Base-by-base conservation (phyloP, 768 basidiomycete species). In the Aureoboletus auriporus region DNA sequence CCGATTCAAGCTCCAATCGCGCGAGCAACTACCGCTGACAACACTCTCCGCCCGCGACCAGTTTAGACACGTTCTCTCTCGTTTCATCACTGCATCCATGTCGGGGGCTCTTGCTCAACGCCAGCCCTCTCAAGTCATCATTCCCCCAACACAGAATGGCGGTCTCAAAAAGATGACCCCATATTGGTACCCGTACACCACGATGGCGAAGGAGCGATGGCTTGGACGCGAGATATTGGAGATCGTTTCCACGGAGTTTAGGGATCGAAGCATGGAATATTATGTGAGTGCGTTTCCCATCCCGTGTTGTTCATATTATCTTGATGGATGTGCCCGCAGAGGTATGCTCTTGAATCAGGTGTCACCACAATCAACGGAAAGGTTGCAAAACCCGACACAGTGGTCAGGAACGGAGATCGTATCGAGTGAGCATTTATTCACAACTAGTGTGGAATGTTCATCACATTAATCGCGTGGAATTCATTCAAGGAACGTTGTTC, bases 301-400 rank as follows among this genome's bases (percentile, higher is more conserved):
- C 37, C 17, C 42, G 10, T 40, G 12, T 20, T 43, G 14, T 44
- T 28, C 30, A 6, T 20, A 13, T 23, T 37, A 51, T 47, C 36
- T 12, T 41, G 39, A 49, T 50, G 0, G 14, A 29, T 27, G 42
- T 28, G n/a, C 17, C 12, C 27, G n/a, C 48, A 86, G 83, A 68
- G 76, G 55, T 84, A 83, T 53, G 84, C 84, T 1, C 70, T 96
- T n/a, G 83, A 92, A 57, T 89, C 92, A 3, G 95, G 95, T 2
- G 89, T 95, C n/a, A 94, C 93, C 8, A 92, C 89, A 7, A 79
- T 99, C 49, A 97, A 99, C 60, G 93, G 93, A n/a, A 78, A 81
- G 42, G 71, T 83, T n/a, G 93, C 92, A 3, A 76, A 73, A 28
- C 85, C 90, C 6, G 82, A 87, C 47, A 86, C 84, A 8, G 76